Base-by-base conservation (phyloP, 2,329 filamentous ascomycete species). In the Neonectria punicea region DNA sequence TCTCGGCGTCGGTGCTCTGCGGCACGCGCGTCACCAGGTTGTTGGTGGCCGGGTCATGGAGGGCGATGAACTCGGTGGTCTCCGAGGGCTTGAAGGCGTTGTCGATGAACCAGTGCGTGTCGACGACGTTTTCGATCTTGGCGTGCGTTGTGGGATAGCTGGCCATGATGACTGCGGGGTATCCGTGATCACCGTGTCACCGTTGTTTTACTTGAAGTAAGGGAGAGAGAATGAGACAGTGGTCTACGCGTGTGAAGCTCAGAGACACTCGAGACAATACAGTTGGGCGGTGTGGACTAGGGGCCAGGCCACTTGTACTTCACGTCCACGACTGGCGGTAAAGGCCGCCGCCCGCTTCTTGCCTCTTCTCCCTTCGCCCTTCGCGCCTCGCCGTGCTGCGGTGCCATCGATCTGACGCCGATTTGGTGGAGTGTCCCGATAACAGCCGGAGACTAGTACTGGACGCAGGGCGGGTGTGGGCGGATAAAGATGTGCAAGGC, bases 41-140 rank as follows among this genome's bases (percentile, higher is more conserved):
- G 83, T 93, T 93, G 58, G 91, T 93, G n/a, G 91, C 90, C 11
- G 91, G 91, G 76, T 93, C 91, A 80, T 92, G 83, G 68, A 93
- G 82, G 68, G 92, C 90, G 75, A 93, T 92, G 84, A 89, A 92
- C 80, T 90, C 81, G 34, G 86, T 85, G 9, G 90, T 81, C 70
- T 85, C 79, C 5, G 90, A 93, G 30, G 84, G 78, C 43, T 87
- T 79, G 76, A 93, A 92, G 73, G 90, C 79, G 79, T 93, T 94
- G 82, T 93, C 86, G 67, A 93, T 78, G 78, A 93, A 93, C 80
- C 89, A 92, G 41, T 87, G 89, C 7, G 91, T 93, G 75, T 93
- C 87, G 70, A 84, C 57, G 0, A 58, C 39, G 1, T 61, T 53
- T 11, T 60, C 53, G 16, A 75, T 16, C 56, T 73, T 72, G 11